Conservation (phyloP, 2,329 filamentous ascomycete genomes). For the Paracamarosporium sp. region DNA sequence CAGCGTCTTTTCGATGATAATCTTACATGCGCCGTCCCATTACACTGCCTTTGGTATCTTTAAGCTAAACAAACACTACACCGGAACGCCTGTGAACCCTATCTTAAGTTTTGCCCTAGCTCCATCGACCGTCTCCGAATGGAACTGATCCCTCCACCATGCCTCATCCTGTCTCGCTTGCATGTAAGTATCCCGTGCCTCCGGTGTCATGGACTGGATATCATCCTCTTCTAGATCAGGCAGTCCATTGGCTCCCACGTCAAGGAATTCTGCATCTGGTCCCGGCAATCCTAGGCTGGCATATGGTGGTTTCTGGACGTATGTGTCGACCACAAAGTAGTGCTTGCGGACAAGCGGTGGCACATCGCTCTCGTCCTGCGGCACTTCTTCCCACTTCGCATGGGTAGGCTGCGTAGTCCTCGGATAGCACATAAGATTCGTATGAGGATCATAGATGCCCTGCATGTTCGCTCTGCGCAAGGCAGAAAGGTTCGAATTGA, state of each 20-base stretch:
- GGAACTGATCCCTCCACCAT: constrained; percentile 78
- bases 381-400: constrained; percentile 78
- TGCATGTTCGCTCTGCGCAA: constrained; percentile 72
- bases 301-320: constrained; percentile 64
- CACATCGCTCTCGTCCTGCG: constrained; percentile 52
- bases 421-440: constrained; percentile 89
- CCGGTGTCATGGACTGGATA: constrained; percentile 68
- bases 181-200: constrained; percentile 77
- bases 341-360: constrained; percentile 66
- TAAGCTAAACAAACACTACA: constrained; percentile 36
- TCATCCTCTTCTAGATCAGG: constrained; percentile 70
- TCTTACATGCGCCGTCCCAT: constrained; percentile 6
- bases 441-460: constrained; percentile 92
- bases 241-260: constrained; percentile 63
- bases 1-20: constrained; percentile 3
- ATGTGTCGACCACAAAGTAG: constrained; percentile 68
- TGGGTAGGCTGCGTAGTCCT: constrained; percentile 88
- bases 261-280: constrained; percentile 58
- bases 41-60: constrained; percentile 15
- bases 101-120: constrained; percentile 54
- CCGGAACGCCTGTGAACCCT: constrained; percentile 57
- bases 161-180: constrained; percentile 69
- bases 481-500: constrained; percentile 77
- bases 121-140: constrained; percentile 67
- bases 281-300: constrained; percentile 67